Base-by-base conservation (phyloP, 257 asterid genomes). In the Fraxinus quadrangulata region DNA sequence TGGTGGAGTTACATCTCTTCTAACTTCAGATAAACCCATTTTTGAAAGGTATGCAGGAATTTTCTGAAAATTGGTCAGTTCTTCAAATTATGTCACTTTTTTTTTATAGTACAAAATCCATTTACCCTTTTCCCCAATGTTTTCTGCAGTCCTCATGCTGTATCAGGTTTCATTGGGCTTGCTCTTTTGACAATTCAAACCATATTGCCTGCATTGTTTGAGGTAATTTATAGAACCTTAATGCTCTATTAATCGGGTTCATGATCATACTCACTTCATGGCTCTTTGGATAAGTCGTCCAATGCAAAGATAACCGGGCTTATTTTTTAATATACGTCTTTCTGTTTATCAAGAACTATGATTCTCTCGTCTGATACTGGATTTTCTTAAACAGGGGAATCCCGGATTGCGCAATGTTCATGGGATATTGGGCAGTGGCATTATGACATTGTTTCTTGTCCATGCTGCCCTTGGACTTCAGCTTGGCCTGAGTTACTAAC, bases 341-440 rank as follows among this genome's bases (percentile, higher is more conserved):
- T 61, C 30, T 40, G 36, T 19, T 21, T 34, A 30, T 73, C 34
- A 56, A 19, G 67, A 34, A 16, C 16, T 71, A 19, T 24, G 24
- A 56, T 71, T 70, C 47, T 37, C 56, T 70, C 26, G 37, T 70
- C 61, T 76, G 47, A 83, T 45, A 39, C 13, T 42, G 54, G 23
- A 17, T 45, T 63, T 37, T 33, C 59, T 12, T 34, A 26, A 75
- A 16, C 72, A 94, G 99, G 98, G 96, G 33, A 94, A 91, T 72
- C 88, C 96, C 0, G 95, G 91, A 74, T 78, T 92, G 85, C 92
- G 97, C 31, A 89, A 85, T 75, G 85, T 84, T 31, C 99, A 94
- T 82, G 97, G 94, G 75, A 88, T 92, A 65, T 81, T 94, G 85
- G 99, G 99, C 56, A 92, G 98, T 81, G 94, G 97, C 75, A 94